These are phyloP conservation scores for Ploettnerulaceae sp. DNA, from an alignment of 2,329 filamentous ascomycete genomes.

Conservation along the genomic window DNA sequence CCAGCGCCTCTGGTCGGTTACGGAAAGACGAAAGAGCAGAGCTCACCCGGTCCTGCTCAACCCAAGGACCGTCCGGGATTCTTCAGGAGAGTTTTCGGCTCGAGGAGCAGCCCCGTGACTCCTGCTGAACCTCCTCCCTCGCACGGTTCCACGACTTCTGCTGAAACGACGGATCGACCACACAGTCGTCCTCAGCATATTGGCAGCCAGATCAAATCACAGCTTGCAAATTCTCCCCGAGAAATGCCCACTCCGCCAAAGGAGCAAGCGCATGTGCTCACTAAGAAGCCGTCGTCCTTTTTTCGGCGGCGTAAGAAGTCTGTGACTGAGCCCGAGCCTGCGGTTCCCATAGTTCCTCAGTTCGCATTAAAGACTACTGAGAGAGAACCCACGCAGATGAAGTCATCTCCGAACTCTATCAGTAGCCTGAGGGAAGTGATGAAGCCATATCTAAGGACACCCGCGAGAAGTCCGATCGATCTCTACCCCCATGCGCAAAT, in stretches of 20 bases:
- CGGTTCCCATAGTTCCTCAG: slow-evolving; percentile 43
- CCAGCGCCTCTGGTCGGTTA: slow-evolving; percentile 49
- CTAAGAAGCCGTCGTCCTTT: slow-evolving; percentile 92
- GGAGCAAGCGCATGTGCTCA: slow-evolving; percentile 43
- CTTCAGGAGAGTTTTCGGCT: slow-evolving; percentile 83
- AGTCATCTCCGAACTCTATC: slow-evolving; percentile 50
- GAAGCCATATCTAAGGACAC: slow-evolving; percentile 65
- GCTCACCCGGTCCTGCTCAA: slow-evolving; percentile 36
- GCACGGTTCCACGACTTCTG: slow-evolving; percentile 35
- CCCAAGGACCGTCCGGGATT: slow-evolving; percentile 76
- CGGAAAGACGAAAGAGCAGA: slow-evolving; percentile 35
- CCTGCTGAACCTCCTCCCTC: slow-evolving; percentile 32
- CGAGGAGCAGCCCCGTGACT: slow-evolving; percentile 46
- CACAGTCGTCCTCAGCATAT: slow-evolving; percentile 41
- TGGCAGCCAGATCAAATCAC: slow-evolving; percentile 44
- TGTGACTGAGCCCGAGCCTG: slow-evolving; percentile 60
- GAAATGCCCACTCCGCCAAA: slow-evolving; percentile 29
- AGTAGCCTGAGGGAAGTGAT: slow-evolving; percentile 83
- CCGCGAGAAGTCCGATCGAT: slow-evolving; percentile 24
- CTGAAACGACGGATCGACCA: slow-evolving; percentile 38
- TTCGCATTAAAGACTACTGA: slow-evolving; percentile 26
- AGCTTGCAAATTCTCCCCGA: slow-evolving; percentile 23
- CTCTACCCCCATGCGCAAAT: slow-evolving; percentile 16
- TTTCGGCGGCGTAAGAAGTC: slow-evolving; percentile 94
- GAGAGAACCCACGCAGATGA: slow-evolving; percentile 20